Base-by-base conservation (phyloP, 148 eudicot genomes). In the Cornus controversa region DNA sequence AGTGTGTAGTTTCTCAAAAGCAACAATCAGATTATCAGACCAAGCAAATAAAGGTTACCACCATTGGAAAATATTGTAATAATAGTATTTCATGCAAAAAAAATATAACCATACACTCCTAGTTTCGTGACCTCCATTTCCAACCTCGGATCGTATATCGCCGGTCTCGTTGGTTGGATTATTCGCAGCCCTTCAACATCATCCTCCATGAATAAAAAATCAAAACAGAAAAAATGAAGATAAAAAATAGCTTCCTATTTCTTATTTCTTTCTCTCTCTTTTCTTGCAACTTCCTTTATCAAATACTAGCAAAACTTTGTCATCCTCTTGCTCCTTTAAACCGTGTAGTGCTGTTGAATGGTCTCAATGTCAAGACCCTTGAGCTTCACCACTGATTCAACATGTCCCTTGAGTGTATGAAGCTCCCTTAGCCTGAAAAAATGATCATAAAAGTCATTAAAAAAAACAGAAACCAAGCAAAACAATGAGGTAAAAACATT, bases 361-460 rank as follows among this genome's bases (percentile, higher is more conserved):
- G 85, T 86, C 53, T 91, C 93, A 6, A 91, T 87, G 80, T 91
- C 96, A 24, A 92, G 89, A 6, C 93, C 93, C 85, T 92, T 90
- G 63, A 88, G 93, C 93, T 86, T 88, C 81, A 91, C 96, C 24
- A 90, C 93, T n/a, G 92, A 87, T 37, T 91, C 94, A 3, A 91
- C 92, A 76, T 91, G 94, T 2, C 94, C 94, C 79, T 91, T 91
- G 13, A 91, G 86, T 18, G 94, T 89, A 76, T 91, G 94, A 28
- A 91, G 88, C 86, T 89, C 92, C 74, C 94, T 86, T 75, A 91
- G 76, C 89, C 94, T 89, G 89, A 60, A 78, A 29, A 54, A 1
- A 25, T 74, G 4, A 72, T 66, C n/a, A n/a, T n/a, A n/a, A n/a
- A 67, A 29, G 20, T 22, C 15, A 28, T 10, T 64, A 18, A 60